Percentiles rank a stretch among this genome's conserved stretches.
Conservation (phyloP, 192 early-diverging fungal genomes). For the Coemansia furcata region DNA sequence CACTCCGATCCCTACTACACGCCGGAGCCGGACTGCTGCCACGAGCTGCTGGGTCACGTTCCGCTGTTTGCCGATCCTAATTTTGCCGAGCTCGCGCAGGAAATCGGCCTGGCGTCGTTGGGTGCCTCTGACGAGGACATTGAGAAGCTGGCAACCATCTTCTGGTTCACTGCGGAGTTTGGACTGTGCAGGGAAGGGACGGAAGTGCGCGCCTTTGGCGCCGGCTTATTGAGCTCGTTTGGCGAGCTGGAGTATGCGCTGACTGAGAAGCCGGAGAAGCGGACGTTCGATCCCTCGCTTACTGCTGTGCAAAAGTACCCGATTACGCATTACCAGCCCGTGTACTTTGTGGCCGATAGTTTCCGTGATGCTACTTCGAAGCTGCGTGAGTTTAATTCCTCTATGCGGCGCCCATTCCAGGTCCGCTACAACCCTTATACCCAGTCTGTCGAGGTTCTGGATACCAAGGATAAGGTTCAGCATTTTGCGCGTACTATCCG, state of each 20-base stretch:
- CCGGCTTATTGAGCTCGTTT: conserved; percentile 89
- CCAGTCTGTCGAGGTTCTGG: conserved; percentile 86
- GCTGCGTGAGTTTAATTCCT: conserved; percentile 79
- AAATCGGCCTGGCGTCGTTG: conserved; percentile 90
- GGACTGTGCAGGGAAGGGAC: conserved; percentile 74
- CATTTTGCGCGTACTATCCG: conserved; percentile 76
- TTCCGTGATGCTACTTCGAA: conserved; percentile 92
- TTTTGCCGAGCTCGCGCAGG: conserved; percentile 92
- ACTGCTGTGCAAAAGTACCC: conserved; percentile 73
- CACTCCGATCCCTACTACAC: conserved; percentile 88
- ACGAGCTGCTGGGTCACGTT: conserved; percentile 92
- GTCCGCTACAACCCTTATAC: conserved; percentile 91
- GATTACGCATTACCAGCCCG: conserved; percentile 91
- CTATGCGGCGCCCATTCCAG: conserved; percentile 80
- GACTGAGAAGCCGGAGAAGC: conserved; percentile 73
- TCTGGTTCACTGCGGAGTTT: conserved; percentile 96
- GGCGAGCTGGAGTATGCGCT: conserved; percentile 92
- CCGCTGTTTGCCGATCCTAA: conserved; percentile 78
- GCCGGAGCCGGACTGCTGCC: conserved; percentile 93
- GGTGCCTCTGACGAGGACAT: conserved; percentile 91
- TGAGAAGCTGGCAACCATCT: conserved; percentile 84
- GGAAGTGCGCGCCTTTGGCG: conserved; percentile 83
- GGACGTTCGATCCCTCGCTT: conserved; percentile 82
- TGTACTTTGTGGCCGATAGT: conserved; percentile 93
- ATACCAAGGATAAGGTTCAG: conserved; percentile 82